Percentiles rank a stretch among this genome's conserved stretches.
phyloP scores from a whole-genome alignment of 2,329 filamentous ascomycete species.

The Cryphonectria radicalis region DNA sequence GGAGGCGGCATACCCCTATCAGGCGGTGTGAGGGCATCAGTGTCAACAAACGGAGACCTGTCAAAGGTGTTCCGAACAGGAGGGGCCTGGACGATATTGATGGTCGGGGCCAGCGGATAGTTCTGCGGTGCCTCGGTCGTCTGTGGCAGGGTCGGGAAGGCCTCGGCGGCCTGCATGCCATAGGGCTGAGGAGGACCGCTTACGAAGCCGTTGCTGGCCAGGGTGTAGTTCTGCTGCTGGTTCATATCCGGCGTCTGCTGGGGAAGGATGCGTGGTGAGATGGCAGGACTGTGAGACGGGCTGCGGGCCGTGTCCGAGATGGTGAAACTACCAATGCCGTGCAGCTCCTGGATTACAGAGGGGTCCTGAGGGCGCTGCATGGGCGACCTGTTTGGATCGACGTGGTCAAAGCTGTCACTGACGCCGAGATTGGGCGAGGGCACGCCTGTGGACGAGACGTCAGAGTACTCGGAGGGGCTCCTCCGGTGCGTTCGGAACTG shows the following conservation, averaged over 20 bases:
- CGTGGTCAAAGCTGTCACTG: slow-evolving; percentile 78
- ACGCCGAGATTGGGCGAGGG: slow-evolving; percentile 77
- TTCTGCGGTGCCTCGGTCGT: slow-evolving; percentile 62
- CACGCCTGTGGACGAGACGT: slow-evolving; percentile 82
- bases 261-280: slow-evolving; percentile 64
- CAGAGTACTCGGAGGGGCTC: slow-evolving; percentile 87
- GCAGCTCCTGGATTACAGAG: slow-evolving; percentile 74
- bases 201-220: slow-evolving; percentile 48
- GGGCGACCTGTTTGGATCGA: slow-evolving; percentile 75
- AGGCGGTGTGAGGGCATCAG: slow-evolving; percentile 84
- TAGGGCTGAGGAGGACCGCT: slow-evolving; percentile 46
- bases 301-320: slow-evolving; percentile 79
- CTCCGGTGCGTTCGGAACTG: slow-evolving; percentile 83
- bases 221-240: slow-evolving; percentile 56
- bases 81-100: slow-evolving; percentile 90
- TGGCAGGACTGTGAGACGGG: slow-evolving; percentile 74
- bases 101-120: slow-evolving; percentile 69
- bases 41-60: slow-evolving; percentile 64
- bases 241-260: slow-evolving; percentile 58
- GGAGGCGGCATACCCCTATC: slow-evolving; percentile 59
- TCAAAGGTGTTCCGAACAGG: slow-evolving; percentile 69
- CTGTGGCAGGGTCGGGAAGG: slow-evolving; percentile 56
- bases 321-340: slow-evolving; percentile 79
- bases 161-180: slow-evolving; percentile 48
- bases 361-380: slow-evolving; percentile 76